Conservation (phyloP, 441 rosid species). For the Biscutella auriculata region DNA sequence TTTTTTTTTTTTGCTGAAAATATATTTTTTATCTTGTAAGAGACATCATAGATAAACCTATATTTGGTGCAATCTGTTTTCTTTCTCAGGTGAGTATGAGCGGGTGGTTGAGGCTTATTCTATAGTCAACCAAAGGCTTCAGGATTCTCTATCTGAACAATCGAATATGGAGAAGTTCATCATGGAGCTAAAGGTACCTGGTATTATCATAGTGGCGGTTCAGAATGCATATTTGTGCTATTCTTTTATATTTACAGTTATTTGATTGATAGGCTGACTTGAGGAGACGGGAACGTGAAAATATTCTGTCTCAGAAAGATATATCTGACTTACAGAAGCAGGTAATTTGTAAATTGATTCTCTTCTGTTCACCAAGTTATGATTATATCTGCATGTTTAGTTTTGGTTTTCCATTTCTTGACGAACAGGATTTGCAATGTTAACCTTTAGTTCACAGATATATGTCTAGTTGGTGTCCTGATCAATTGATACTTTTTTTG, state of each 20-base stretch:
- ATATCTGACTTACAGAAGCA: conserved; percentile 74
- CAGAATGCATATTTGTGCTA: neutral
- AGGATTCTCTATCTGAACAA: conserved; percentile 60
- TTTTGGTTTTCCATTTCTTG: conserved; percentile 7
- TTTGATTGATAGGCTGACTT: conserved; percentile 49
- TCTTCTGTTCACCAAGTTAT: conserved; percentile 1
- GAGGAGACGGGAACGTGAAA: conserved; percentile 70
- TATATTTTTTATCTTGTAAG: neutral
- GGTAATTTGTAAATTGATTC: conserved; percentile 27
- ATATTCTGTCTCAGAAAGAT: conserved; percentile 55
- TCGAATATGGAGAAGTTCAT: conserved; percentile 63
- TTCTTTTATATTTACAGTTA: neutral
- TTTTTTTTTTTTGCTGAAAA: neutral
- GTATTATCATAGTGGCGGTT: neutral
- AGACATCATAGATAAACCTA: neutral
- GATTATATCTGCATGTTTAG: too few relatives aligned
- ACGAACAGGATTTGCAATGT: conserved; percentile 5
- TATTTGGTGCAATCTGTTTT: conserved; percentile 12
- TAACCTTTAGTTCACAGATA: neutral
- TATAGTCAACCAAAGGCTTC: conserved; percentile 61
- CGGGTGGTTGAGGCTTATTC: conserved; percentile 84
- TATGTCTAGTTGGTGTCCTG: conserved; percentile 4
- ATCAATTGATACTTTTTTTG: conserved; percentile 1
- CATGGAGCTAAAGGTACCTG: conserved; percentile 59
- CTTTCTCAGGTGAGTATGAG: conserved; percentile 76